A percentile compares a stretch with the other conserved stretches of the same genome.
Evolutionary conservation across 1,284 basidiomycete genomes (phyloP).

Genomic region (Ustilago nuda): DNA sequence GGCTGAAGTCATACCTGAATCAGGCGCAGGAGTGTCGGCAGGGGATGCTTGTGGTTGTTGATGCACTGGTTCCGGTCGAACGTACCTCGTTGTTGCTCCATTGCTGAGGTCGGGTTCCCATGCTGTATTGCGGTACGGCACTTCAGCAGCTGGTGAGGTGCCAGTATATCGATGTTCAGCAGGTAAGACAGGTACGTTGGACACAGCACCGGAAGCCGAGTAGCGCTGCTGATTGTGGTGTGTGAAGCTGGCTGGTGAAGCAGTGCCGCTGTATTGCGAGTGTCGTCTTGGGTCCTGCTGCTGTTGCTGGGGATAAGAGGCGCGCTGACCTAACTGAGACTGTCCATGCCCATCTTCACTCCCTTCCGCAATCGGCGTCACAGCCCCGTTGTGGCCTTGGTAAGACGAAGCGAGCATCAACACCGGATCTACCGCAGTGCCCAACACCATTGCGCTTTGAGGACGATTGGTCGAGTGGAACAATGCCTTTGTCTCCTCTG

Average conservation of each 20-base stretch:
- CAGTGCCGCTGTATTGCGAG: conserved; percentile 16
- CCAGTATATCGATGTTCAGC: conserved; percentile 14
- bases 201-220: conserved; percentile 11
- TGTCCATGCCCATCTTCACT: conserved; percentile 29
- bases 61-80: conserved; percentile 39
- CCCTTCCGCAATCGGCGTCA: conserved; percentile 39
- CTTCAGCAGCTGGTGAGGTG: conserved; percentile 17
- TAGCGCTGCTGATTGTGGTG: conserved; percentile 10
- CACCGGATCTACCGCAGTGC: conserved; percentile 36
- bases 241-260: conserved; percentile 3
- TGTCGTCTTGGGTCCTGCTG: conserved; percentile 22
- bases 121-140: conserved; percentile 18
- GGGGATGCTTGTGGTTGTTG: conserved; percentile 4
- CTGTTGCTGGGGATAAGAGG: conserved; percentile 20
- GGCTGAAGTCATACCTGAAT: conserved; percentile 33
- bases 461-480: conserved; percentile 56
- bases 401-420: conserved; percentile 31
- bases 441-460: conserved; percentile 43
- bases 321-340: conserved; percentile 8
- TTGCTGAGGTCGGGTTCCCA: conserved; percentile 20
- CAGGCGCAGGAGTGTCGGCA: background rate
- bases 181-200: background rate
- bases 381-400: conserved; percentile 37
- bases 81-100: conserved; percentile 26
- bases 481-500: conserved; percentile 49